phyloP scores from a whole-genome alignment of 164 flowering plant species.

The Tinospora cordifolia region DNA sequence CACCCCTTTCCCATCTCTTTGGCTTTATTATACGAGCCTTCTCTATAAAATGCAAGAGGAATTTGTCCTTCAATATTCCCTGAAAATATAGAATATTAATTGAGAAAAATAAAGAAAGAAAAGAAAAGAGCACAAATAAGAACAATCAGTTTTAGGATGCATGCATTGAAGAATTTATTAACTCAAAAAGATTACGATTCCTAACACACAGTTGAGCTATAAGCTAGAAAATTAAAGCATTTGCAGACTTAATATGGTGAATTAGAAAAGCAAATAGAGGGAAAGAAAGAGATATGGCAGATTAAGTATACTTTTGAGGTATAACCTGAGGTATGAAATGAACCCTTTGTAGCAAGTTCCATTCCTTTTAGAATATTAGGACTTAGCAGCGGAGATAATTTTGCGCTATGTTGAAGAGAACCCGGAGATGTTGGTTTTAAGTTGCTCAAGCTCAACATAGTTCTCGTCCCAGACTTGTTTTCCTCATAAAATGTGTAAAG shows the following conservation, averaged over 20 bases:
- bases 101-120: slow-evolving; percentile 5
- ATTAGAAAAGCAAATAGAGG: neutral
- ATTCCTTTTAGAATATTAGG: slow-evolving; percentile 13
- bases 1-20: slow-evolving; percentile 23
- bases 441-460: slow-evolving; percentile 20
- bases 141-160: slow-evolving; percentile 4
- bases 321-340: slow-evolving; percentile 35
- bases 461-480: slow-evolving; percentile 18
- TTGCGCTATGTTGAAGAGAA: slow-evolving; percentile 14
- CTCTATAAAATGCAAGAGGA: slow-evolving; percentile 23
- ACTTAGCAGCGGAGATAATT: slow-evolving; percentile 19
- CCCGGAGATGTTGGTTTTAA: slow-evolving; percentile 22
- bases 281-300: neutral
- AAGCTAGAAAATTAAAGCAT: neutral
- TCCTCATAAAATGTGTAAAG: slow-evolving; percentile 44
- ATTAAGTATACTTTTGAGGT: slow-evolving; percentile 3
- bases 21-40: slow-evolving; percentile 22
- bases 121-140: slow-evolving; percentile 4
- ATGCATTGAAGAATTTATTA: neutral
- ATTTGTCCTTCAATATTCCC: slow-evolving; percentile 23
- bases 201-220: neutral
- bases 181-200: neutral
- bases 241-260: neutral
- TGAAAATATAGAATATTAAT: slow-evolving; percentile 19
- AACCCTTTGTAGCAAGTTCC: slow-evolving; percentile 18